phyloP scores from a whole-genome alignment of 2,329 filamentous ascomycete genomes.

The Phyllosticta capitalensis region DNA sequence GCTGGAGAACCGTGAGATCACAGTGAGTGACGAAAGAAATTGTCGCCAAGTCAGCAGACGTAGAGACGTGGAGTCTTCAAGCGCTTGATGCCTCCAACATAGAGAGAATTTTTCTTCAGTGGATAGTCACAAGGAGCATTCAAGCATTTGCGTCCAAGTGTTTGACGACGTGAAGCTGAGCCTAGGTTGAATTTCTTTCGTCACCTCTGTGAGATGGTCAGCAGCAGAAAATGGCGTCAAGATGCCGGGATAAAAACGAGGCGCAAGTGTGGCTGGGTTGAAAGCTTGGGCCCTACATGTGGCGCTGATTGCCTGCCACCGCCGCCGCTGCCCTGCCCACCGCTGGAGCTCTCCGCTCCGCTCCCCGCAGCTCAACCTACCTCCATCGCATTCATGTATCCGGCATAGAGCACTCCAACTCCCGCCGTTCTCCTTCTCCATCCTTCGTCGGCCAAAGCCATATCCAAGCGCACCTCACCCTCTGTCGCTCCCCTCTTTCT shows the following conservation, averaged over 20 bases:
- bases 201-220: neutral
- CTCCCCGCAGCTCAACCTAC: neutral
- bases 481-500: neutral
- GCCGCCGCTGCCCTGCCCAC: neutral
- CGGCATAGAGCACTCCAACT: conserved; percentile 1
- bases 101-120: too few species aligned
- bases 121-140: too few species aligned
- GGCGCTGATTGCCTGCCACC: too few species aligned
- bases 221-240: neutral
- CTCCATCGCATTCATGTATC: neutral
- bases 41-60: neutral
- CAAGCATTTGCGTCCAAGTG: too few species aligned
- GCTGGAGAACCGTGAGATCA: neutral
- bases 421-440: neutral
- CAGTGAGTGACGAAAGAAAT: too few species aligned
- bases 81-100: too few species aligned
- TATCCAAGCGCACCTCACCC: neutral
- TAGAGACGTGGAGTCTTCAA: too few species aligned
- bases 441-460: neutral
- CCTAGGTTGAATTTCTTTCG: too few species aligned
- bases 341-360: neutral
- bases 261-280: neutral
- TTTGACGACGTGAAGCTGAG: too few species aligned
- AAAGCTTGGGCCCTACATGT: neutral
- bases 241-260: neutral